These are phyloP conservation scores for Colletotrichum kahawae DNA, from an alignment of 2,329 filamentous ascomycete species.

Conservation along the genomic window DNA sequence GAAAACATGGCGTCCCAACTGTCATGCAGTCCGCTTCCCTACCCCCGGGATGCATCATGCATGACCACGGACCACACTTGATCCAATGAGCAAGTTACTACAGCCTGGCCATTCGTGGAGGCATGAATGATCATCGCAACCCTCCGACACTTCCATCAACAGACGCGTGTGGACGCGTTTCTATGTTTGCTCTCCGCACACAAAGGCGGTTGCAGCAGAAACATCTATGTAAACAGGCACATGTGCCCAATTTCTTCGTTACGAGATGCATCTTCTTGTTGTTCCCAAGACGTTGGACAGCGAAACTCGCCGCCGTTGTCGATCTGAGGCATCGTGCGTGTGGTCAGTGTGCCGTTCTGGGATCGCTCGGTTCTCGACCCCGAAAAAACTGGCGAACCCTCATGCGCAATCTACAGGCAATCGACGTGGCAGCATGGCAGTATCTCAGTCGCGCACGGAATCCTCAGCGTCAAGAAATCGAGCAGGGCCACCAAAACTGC, in stretches of 20 bases:
- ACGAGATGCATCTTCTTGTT: background rate
- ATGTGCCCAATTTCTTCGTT: background rate
- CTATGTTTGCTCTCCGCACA: background rate
- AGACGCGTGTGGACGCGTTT: background rate
- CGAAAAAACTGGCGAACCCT: background rate
- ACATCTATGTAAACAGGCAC: background rate
- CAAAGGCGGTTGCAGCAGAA: background rate
- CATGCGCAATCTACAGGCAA: background rate
- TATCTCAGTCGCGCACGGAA: background rate
- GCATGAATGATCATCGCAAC: conserved; percentile 13
- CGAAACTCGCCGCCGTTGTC: background rate
- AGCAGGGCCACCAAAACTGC: conserved; percentile 6
- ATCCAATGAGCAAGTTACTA: background rate
- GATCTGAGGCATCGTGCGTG: background rate
- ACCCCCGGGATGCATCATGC: background rate
- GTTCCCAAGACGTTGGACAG: background rate
- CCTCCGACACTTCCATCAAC: background rate
- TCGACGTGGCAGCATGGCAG: background rate
- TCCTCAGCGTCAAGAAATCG: background rate
- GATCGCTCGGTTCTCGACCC: background rate
- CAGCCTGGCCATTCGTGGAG: background rate
- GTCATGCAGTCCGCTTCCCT: background rate
- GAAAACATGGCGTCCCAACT: background rate
- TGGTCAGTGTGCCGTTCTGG: background rate
- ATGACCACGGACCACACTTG: background rate